Evolutionary conservation across 2,329 filamentous ascomycete species (phyloP).

Genomic region (Nakataea oryzae): DNA sequence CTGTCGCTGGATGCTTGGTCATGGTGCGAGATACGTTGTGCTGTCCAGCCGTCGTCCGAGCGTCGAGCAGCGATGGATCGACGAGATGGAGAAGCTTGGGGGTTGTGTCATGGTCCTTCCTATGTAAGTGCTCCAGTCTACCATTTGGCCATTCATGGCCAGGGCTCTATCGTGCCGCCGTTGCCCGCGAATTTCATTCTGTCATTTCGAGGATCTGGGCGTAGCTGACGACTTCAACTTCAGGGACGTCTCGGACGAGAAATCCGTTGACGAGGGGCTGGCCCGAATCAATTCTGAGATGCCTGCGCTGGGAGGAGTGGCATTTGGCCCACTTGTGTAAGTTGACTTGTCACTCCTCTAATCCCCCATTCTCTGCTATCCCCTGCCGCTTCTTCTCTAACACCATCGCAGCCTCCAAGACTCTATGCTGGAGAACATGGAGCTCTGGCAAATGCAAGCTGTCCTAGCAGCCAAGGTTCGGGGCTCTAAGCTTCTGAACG

Average conservation of each 20-base stretch:
- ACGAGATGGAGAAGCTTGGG: neutral
- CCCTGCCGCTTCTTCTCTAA: conserved; percentile 4
- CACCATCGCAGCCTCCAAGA: conserved; percentile 3
- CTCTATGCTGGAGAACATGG: conserved; percentile 6
- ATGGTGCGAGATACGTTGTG: neutral
- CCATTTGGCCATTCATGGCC: neutral
- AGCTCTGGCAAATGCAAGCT: conserved; percentile 8
- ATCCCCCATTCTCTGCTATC: conserved; percentile 5
- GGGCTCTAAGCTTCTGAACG: conserved; percentile 13
- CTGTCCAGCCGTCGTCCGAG: neutral
- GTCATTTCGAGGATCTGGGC: neutral
- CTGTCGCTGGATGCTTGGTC: neutral
- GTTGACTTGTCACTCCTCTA: neutral
- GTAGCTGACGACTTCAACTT: neutral
- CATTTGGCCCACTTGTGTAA: no score
- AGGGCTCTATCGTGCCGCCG: no score
- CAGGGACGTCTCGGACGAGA: neutral
- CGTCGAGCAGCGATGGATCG: neutral
- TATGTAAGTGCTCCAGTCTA: neutral
- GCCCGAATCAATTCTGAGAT: neutral
- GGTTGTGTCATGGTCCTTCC: neutral
- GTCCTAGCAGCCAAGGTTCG: conserved; percentile 15
- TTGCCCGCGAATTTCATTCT: neutral
- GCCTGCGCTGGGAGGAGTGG: no score
- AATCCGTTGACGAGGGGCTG: neutral